Conservation (phyloP, 257 asterid genomes). For the Solanum habrochaites region DNA sequence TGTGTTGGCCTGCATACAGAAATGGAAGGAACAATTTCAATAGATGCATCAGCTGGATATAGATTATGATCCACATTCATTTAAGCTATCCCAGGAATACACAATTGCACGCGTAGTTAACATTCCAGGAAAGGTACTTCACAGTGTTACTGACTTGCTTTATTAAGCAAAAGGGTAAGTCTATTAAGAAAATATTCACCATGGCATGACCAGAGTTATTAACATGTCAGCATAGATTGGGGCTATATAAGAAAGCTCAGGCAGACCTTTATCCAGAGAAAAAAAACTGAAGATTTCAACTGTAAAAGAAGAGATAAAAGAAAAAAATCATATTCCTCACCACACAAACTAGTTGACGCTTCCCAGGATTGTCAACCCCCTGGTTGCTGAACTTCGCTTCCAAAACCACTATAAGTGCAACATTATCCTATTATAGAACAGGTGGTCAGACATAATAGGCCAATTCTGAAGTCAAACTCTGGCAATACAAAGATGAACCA, state of each 20-base stretch:
- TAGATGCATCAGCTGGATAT: neutral
- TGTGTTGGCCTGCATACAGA: slow-evolving; percentile 76
- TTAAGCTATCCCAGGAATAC: neutral
- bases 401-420: slow-evolving; percentile 83
- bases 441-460: neutral
- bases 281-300: neutral
- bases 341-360: slow-evolving; percentile 97
- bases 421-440: slow-evolving; percentile 57
- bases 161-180: neutral
- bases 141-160: neutral
- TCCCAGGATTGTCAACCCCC: slow-evolving; percentile 65
- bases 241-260: neutral
- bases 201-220: neutral
- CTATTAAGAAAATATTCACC: neutral
- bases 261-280: neutral
- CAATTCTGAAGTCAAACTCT: neutral
- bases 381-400: slow-evolving; percentile 88
- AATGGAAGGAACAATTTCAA: slow-evolving; percentile 2
- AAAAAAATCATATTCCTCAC: slow-evolving; percentile 28
- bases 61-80: slow-evolving; percentile 4
- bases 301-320: neutral
- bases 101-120: neutral
- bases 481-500: neutral
- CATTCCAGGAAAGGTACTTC: neutral
- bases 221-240: neutral